phyloP scores from a whole-genome alignment of 108 stramenopile genomes.

The Discostella stelligeroides region DNA sequence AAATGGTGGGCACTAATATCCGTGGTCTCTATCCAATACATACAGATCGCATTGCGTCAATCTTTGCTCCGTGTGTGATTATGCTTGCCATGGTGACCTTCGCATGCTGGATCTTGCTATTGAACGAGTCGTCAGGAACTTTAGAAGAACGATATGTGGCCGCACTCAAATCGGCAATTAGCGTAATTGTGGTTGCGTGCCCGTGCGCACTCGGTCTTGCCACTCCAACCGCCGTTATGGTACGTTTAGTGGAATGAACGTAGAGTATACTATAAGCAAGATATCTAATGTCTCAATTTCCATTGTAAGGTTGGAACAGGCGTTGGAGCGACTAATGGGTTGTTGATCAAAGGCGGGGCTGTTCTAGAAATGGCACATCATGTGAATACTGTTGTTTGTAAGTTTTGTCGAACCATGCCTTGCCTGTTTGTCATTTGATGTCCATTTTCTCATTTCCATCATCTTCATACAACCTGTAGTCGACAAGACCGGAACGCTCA shows the following conservation, averaged over 20 bases:
- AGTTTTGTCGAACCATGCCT: too few species aligned
- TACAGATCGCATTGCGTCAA: constrained; percentile 83
- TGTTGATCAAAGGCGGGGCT: constrained; percentile 97
- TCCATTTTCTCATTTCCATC: too few species aligned
- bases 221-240: constrained; percentile 98
- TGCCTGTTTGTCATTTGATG: too few species aligned
- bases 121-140: constrained; percentile 43
- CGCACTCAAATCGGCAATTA: constrained; percentile 71
- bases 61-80: constrained; percentile 90
- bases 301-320: constrained; percentile 73
- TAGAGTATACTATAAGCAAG: not conserved
- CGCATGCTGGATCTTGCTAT: constrained; percentile 59
- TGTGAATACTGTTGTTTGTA: constrained; percentile 78
- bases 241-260: constrained; percentile 19
- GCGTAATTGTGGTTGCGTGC: constrained; percentile 95
- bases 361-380: constrained; percentile 88
- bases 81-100: constrained; percentile 73
- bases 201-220: constrained; percentile 97
- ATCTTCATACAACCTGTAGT: constrained; percentile 42
- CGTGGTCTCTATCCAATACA: not conserved
- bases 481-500: constrained; percentile 99
- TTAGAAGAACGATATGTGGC: constrained; percentile 57
- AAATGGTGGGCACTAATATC: constrained; percentile 7
- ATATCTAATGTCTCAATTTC: not conserved
- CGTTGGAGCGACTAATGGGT: constrained; percentile 91